Evolutionary conservation across 2,329 filamentous ascomycete species (phyloP).

Genomic region (Claviceps sp.): DNA sequence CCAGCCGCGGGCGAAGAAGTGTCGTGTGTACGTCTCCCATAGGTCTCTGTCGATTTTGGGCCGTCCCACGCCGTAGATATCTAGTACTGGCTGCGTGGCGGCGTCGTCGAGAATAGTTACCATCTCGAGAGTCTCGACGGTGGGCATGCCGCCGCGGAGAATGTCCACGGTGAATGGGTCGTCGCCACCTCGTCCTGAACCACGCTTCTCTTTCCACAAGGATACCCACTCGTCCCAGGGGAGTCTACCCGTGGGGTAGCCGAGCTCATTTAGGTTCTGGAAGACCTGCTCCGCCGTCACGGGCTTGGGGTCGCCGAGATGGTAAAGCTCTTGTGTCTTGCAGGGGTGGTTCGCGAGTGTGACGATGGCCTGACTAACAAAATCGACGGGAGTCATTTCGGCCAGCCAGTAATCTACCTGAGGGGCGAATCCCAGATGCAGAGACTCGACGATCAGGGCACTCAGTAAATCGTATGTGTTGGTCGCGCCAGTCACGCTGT

Average conservation of each 20-base stretch:
- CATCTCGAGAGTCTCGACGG: slow-evolving; percentile 53
- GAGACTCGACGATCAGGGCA: slow-evolving; percentile 62
- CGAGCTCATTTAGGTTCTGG: slow-evolving; percentile 47
- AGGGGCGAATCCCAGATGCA: slow-evolving; percentile 57
- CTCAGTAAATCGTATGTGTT: slow-evolving; percentile 70
- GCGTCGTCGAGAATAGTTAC: slow-evolving; percentile 64
- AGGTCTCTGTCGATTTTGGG: slow-evolving; percentile 56
- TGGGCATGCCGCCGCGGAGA: slow-evolving; percentile 69
- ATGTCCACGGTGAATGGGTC: slow-evolving; percentile 68
- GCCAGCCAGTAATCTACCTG: slow-evolving; percentile 62
- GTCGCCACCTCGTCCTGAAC: slow-evolving; percentile 49
- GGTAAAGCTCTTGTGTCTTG: slow-evolving; percentile 52
- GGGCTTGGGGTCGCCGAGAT: slow-evolving; percentile 60
- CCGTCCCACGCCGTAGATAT: slow-evolving; percentile 39
- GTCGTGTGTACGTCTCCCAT: slow-evolving; percentile 65
- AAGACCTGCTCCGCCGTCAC: slow-evolving; percentile 55
- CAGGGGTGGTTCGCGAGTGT: slow-evolving; percentile 53
- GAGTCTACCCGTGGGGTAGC: slow-evolving; percentile 55
- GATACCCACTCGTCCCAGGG: slow-evolving; percentile 62
- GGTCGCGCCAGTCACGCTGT: slow-evolving; percentile 59
- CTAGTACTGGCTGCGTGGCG: slow-evolving; percentile 47
- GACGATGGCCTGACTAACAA: slow-evolving; percentile 61
- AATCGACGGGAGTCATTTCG: slow-evolving; percentile 78
- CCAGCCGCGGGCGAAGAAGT: slow-evolving; percentile 74
- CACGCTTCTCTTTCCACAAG: slow-evolving; percentile 59